phyloP scores from a whole-genome alignment of 371 early-diverging fungal species.

The Mucor saturninus region DNA sequence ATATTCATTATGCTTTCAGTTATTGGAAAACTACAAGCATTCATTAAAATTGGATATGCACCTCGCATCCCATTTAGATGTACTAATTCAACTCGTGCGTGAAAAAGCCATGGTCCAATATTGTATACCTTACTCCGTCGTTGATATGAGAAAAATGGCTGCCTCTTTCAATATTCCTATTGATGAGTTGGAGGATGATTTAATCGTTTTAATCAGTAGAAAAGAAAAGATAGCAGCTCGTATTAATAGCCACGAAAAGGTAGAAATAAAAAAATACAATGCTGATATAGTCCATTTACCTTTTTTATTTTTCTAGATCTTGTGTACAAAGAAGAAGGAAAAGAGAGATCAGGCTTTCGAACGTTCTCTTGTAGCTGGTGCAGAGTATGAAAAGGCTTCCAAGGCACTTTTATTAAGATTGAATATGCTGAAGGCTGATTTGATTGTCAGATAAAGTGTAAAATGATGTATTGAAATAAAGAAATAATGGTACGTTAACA shows the following conservation, averaged over 20 bases:
- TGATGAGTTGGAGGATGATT: conserved; percentile 68
- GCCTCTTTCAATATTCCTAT: conserved; percentile 67
- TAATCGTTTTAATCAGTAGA: conserved; percentile 68
- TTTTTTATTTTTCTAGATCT: conserved; percentile 29
- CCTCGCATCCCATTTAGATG: conserved; percentile 71
- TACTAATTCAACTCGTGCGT: conserved; percentile 69
- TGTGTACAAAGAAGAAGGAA: conserved; percentile 66
- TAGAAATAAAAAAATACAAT: conserved; percentile 29
- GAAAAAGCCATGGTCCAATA: conserved; percentile 84
- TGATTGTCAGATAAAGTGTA: conserved; percentile 32
- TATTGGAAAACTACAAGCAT: conserved; percentile 70
- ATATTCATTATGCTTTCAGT: conserved; percentile 70
- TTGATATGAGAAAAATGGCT: conserved; percentile 85
- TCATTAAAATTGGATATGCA: conserved; percentile 76
- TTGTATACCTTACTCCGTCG: conserved; percentile 77
- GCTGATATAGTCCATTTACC: background rate
- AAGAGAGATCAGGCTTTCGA: conserved; percentile 70
- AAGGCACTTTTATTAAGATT: conserved; percentile 64
- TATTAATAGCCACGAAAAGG: conserved; percentile 88
- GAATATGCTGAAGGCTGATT: conserved; percentile 57
- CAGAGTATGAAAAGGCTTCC: conserved; percentile 64
- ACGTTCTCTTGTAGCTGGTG: conserved; percentile 61
- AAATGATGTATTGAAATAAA: too few species aligned
- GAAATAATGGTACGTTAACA: too few species aligned
- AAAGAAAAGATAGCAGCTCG: conserved; percentile 70